Evolutionary conservation across 2,329 filamentous ascomycete species (phyloP), one percentile per base, ranked within the genome.

Genomic region (Neoarthrinium moseri): DNA sequence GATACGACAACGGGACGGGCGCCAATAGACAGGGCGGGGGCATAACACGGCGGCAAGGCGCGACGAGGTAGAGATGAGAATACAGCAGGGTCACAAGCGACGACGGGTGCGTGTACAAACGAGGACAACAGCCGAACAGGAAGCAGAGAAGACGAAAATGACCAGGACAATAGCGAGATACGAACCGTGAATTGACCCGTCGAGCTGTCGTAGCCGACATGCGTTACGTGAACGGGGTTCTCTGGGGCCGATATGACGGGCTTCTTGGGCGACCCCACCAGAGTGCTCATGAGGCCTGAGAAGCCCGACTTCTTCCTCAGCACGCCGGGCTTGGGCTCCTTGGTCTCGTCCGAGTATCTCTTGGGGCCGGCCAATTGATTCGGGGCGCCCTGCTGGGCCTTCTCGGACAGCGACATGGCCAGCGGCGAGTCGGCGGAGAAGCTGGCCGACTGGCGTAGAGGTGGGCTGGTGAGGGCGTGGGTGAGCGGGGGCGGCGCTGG

Each of bases 231-330:
- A 49, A 97, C 91, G 39, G 94, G 94, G 60, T 99, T 97, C 68
- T 96, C 91, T 45, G 94, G 94, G 29, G 91, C 89, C n/a, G 94
- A 97, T 59, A 99, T 99, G 67, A 92, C 83, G 37, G 94, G 90
- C 54, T 91, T 89, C 68, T 91, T 89, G 43, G 89, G 91, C 27
- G 91, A 92, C 54, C 89, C 87, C 48, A 95, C 84, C 50, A 86
- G 64, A 64, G 86, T 92, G 65, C 85, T 92, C 74, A 96, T 84
- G 60, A 95, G 91, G 56, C 85, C 89, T 13, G 89, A 91, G 63
- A 96, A 90, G 48, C 89, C 90, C 42, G 87, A 88, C 73, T 95
- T 95, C 73, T 95, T 95, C 60, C 89, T 81, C 51, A 84, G 68
- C 50, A 84, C 73, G 49, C 70, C 68, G 3, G 75, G 71, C 60